A percentile compares a stretch with the other conserved stretches of the same genome.
Conservation (phyloP, 2,329 filamentous ascomycete genomes). For the Aureobasidium melanogenum region DNA sequence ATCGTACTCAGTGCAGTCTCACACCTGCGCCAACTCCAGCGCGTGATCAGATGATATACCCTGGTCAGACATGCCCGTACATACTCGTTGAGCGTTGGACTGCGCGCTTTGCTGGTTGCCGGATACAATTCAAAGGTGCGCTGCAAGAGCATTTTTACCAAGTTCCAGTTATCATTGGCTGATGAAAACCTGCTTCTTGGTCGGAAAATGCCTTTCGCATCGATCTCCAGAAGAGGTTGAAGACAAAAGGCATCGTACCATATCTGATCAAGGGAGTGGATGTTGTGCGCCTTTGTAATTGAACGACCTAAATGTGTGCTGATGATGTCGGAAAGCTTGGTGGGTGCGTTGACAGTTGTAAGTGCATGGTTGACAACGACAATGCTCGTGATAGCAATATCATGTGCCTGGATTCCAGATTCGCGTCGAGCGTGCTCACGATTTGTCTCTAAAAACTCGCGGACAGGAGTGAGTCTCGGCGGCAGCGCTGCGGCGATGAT, state of each 20-base stretch:
- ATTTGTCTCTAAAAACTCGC: slow-evolving; percentile 37
- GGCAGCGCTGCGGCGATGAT: slow-evolving; percentile 6
- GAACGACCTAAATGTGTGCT: not conserved
- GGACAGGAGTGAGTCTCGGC: slow-evolving; percentile 24
- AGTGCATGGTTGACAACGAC: slow-evolving; percentile 40
- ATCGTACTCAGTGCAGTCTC: slow-evolving; percentile 44
- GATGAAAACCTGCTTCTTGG: slow-evolving; percentile 32
- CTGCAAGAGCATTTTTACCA: slow-evolving; percentile 37
- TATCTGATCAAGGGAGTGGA: slow-evolving; percentile 28
- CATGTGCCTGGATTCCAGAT: slow-evolving; percentile 38
- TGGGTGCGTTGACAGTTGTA: not conserved
- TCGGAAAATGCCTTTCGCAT: slow-evolving; percentile 38
- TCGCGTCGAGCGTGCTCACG: slow-evolving; percentile 34
- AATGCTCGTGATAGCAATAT: slow-evolving; percentile 36
- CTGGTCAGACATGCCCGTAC: slow-evolving; percentile 42
- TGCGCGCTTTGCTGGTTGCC: slow-evolving; percentile 29
- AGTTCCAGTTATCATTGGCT: slow-evolving; percentile 40
- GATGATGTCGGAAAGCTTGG: slow-evolving; percentile 5
- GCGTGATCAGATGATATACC: slow-evolving; percentile 44
- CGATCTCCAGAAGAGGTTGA: slow-evolving; percentile 46
- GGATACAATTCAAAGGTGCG: slow-evolving; percentile 41
- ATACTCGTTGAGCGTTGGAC: slow-evolving; percentile 46
- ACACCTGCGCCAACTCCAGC: slow-evolving; percentile 50
- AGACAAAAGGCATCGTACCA: slow-evolving; percentile 42
- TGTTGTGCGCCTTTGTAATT: slow-evolving; percentile 15